These are phyloP conservation scores for Cordyceps militaris DNA, from an alignment of 2,329 filamentous ascomycete genomes.

Conservation along the genomic window DNA sequence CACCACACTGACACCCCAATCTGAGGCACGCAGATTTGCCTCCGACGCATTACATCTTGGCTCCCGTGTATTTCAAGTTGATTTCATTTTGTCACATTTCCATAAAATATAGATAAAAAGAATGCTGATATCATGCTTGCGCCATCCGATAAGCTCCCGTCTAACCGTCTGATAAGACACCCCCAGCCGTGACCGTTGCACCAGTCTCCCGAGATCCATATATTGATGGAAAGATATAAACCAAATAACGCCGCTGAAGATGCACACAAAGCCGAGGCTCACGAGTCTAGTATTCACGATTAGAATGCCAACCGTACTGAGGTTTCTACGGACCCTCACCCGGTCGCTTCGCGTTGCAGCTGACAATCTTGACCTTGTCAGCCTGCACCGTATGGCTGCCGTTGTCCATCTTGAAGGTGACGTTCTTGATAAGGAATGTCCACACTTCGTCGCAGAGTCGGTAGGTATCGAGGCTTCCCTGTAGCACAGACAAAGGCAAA, in stretches of 20 bases:
- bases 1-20: not conserved
- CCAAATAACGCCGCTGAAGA: slow-evolving; percentile 8
- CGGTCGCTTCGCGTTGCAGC: slow-evolving; percentile 80
- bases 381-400: slow-evolving; percentile 64
- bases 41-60: not conserved
- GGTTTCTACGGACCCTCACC: slow-evolving; percentile 28
- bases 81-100: not conserved
- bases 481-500: not conserved
- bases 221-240: not conserved
- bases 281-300: not conserved
- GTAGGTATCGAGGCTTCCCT: slow-evolving; percentile 97
- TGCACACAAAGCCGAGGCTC: slow-evolving; percentile 3
- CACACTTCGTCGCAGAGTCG: slow-evolving; percentile 99
- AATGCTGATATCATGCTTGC: not conserved
- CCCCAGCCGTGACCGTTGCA: not conserved
- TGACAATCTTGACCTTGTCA: slow-evolving; percentile 97
- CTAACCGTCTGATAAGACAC: not conserved
- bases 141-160: not conserved
- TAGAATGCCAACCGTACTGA: not conserved
- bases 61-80: not conserved
- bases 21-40: not conserved
- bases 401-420: slow-evolving; percentile 96
- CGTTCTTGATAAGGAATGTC: slow-evolving; percentile 98
- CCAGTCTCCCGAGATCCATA: not conserved
- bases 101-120: slow-evolving; percentile 7